phyloP scores from a whole-genome alignment of 495 filamentous ascomycete species.

The Tuber calosporum region DNA sequence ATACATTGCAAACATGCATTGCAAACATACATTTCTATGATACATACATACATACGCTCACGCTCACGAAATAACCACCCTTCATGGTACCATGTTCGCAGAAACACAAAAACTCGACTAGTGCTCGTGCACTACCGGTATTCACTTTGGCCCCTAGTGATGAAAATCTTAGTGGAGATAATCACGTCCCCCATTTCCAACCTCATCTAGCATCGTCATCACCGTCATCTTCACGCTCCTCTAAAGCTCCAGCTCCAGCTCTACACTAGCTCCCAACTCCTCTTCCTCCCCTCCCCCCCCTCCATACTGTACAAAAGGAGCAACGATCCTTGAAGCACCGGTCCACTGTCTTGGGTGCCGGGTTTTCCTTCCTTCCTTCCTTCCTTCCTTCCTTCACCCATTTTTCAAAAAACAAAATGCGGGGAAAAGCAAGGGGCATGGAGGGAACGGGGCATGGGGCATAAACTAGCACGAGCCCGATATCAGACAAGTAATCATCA shows the following conservation, averaged over 20 bases:
- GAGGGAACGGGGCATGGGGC: neutral
- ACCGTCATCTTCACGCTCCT: neutral
- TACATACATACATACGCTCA: neutral
- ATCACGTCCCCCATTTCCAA: neutral
- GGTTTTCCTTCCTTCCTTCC: neutral
- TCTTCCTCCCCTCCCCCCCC: neutral
- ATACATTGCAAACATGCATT: neutral
- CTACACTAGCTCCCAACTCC: no score
- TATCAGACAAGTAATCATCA: neutral
- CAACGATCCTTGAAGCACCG: slow-evolving; percentile 1
- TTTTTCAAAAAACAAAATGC: neutral
- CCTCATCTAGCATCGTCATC: neutral
- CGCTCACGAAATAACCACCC: neutral
- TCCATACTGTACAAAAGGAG: neutral
- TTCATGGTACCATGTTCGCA: neutral
- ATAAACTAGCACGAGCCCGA: neutral
- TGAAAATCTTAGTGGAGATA: neutral
- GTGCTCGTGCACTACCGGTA: no score
- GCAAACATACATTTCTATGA: neutral
- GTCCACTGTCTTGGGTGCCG: neutral
- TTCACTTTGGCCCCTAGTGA: neutral
- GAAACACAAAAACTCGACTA: neutral
- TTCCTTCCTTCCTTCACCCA: neutral
- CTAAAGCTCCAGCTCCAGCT: no score
- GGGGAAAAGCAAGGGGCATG: slow-evolving; percentile 2